These are phyloP conservation scores for Artemisia tridentata DNA, from an alignment of 129 eudicot species.

Conservation along the genomic window DNA sequence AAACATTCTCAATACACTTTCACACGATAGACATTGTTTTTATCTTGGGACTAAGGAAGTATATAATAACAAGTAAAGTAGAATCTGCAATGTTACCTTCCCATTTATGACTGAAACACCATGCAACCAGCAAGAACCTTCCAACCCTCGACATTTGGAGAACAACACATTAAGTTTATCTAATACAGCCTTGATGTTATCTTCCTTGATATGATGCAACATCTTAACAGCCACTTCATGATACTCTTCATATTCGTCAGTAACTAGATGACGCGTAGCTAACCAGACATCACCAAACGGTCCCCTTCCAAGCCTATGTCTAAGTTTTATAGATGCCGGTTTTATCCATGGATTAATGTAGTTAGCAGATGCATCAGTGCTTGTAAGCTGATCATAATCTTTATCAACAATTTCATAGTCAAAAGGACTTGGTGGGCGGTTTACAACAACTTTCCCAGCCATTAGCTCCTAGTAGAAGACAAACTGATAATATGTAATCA, in stretches of 20 bases:
- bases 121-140: constrained; percentile 65
- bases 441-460: constrained; percentile 61
- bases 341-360: constrained; percentile 69
- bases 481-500: no score
- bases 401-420: constrained; percentile 72
- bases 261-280: constrained; percentile 70
- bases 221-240: constrained; percentile 92
- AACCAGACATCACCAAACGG: constrained; percentile 95
- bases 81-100: constrained; percentile 45
- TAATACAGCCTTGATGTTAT: constrained; percentile 49
- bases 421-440: constrained; percentile 43
- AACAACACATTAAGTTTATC: constrained; percentile 51
- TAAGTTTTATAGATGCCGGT: constrained; percentile 65
- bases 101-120: constrained; percentile 71
- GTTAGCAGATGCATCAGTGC: constrained; percentile 40
- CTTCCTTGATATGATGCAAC: constrained; percentile 77
- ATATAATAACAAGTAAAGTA: not conserved
- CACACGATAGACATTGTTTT: no score
- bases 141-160: constrained; percentile 52
- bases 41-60: no score
- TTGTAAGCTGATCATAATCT: constrained; percentile 51
- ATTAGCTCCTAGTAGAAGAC: constrained; percentile 17
- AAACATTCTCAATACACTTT: not conserved
- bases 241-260: constrained; percentile 66
- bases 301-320: constrained; percentile 91